Evolutionary conservation across 768 basidiomycete genomes (phyloP).

Genomic region (Myochromella boudieri): DNA sequence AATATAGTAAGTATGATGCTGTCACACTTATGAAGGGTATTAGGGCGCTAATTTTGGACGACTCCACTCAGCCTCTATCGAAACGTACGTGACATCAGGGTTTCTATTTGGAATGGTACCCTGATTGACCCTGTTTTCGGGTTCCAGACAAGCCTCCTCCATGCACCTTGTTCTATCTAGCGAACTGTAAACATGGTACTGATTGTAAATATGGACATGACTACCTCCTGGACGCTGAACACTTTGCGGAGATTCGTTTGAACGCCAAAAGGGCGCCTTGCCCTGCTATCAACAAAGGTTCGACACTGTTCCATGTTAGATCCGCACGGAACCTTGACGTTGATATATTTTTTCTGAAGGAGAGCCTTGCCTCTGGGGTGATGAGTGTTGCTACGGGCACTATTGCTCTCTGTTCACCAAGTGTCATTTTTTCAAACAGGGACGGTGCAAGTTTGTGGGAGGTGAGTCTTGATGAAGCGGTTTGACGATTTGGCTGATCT

Average conservation of each 20-base stretch:
- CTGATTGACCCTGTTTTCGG: conserved; percentile 19
- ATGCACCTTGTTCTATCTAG: conserved; percentile 65
- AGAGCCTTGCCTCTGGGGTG: conserved; percentile 57
- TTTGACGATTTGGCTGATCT: conserved; percentile 18
- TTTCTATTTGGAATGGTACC: conserved; percentile 11
- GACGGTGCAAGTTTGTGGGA: conserved; percentile 62
- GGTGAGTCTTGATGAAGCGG: conserved; percentile 34
- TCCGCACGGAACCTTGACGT: not conserved
- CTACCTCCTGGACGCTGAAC: conserved; percentile 53
- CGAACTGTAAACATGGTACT: conserved; percentile 56
- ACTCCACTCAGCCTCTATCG: conserved; percentile 45
- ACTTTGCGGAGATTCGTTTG: conserved; percentile 50
- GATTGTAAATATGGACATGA: conserved; percentile 65
- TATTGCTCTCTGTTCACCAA: conserved; percentile 44
- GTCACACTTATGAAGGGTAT: not conserved
- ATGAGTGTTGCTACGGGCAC: conserved; percentile 57
- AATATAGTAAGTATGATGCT: conserved; percentile 41
- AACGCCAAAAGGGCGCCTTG: conserved; percentile 67
- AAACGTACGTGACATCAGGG: conserved; percentile 48
- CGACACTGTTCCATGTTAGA: conserved; percentile 14
- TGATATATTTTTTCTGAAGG: conserved; percentile 32
- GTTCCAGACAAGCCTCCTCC: conserved; percentile 60
- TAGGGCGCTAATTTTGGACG: not conserved
- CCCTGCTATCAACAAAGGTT: conserved; percentile 58
- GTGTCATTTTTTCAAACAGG: conserved; percentile 50